A percentile compares a stretch with the other conserved stretches of the same genome.
Evolutionary conservation across 2,329 filamentous ascomycete genomes (phyloP).

Genomic region (Ceratocystiopsis brevicomis): DNA sequence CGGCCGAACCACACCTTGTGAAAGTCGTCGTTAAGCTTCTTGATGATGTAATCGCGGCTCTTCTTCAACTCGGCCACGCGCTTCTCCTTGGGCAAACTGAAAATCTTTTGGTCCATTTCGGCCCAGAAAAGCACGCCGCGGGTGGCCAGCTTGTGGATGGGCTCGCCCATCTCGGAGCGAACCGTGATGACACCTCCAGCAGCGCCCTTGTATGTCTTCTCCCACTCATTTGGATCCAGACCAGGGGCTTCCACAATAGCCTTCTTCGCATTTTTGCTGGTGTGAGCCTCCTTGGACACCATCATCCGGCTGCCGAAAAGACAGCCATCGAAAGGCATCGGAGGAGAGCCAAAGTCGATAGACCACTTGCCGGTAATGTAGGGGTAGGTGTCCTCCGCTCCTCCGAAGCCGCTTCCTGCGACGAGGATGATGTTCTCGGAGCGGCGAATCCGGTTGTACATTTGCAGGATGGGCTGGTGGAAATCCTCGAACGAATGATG

Average conservation of each 20-base stretch:
- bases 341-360: constrained; percentile 66
- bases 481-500: constrained; percentile 94
- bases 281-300: constrained; percentile 83
- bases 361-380: constrained; percentile 84
- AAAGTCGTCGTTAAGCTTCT: constrained; percentile 89
- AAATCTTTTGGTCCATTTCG: constrained; percentile 98
- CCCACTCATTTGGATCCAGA: constrained; percentile 68
- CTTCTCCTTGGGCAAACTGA: constrained; percentile 89
- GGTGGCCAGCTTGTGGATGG: constrained; percentile 95
- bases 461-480: constrained; percentile 75
- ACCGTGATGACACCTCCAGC: constrained; percentile 93
- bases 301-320: constrained; percentile 87
- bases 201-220: constrained; percentile 79
- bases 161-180: constrained; percentile 96
- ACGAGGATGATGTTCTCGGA: constrained; percentile 75
- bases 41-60: constrained; percentile 77
- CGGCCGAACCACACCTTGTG: constrained; percentile 94
- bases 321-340: constrained; percentile 88
- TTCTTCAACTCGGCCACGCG: constrained; percentile 74
- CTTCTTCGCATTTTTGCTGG: constrained; percentile 71
- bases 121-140: constrained; percentile 93
- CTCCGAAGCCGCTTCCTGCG: constrained; percentile 81
- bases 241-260: constrained; percentile 76
- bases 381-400: constrained; percentile 75
- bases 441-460: constrained; percentile 77